phyloP scores from a whole-genome alignment of 129 eudicot genomes.

The Apium graveolens region DNA sequence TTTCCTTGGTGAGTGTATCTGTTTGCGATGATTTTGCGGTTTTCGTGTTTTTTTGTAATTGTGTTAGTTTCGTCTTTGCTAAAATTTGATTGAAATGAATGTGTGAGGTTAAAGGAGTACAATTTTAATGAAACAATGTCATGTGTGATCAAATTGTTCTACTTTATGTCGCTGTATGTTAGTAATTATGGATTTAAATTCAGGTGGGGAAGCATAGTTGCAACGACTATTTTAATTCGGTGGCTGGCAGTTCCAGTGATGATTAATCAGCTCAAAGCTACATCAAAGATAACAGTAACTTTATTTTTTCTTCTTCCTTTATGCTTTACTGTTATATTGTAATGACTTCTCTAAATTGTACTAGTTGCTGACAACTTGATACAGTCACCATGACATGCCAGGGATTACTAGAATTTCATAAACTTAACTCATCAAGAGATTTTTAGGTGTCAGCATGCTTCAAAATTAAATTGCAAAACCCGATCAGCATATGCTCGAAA shows the following conservation, averaged over 20 bases:
- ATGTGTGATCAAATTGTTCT: neutral
- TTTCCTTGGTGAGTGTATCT: conserved; percentile 42
- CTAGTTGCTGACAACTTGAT: neutral
- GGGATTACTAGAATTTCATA: neutral
- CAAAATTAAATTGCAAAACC: neutral
- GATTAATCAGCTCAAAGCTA: conserved; percentile 75
- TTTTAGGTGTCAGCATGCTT: neutral
- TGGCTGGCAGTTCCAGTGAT: conserved; percentile 45
- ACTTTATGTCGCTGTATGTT: neutral
- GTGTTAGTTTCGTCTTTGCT: neutral
- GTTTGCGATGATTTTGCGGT: neutral
- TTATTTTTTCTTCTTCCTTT: conserved; percentile 10
- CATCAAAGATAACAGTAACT: conserved; percentile 74
- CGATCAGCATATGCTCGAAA: neutral
- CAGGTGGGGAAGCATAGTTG: conserved; percentile 86
- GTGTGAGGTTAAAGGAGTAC: neutral
- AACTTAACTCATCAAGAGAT: neutral
- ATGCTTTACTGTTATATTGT: neutral
- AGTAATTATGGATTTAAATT: conserved; percentile 2
- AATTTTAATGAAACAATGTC: neutral
- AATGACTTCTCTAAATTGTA: neutral
- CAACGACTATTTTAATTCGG: conserved; percentile 69
- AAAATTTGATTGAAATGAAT: neutral
- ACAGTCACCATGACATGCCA: neutral
- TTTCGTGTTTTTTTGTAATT: neutral